phyloP scores from a whole-genome alignment of 306 rosid genomes.

The Vachellia collinsii region DNA sequence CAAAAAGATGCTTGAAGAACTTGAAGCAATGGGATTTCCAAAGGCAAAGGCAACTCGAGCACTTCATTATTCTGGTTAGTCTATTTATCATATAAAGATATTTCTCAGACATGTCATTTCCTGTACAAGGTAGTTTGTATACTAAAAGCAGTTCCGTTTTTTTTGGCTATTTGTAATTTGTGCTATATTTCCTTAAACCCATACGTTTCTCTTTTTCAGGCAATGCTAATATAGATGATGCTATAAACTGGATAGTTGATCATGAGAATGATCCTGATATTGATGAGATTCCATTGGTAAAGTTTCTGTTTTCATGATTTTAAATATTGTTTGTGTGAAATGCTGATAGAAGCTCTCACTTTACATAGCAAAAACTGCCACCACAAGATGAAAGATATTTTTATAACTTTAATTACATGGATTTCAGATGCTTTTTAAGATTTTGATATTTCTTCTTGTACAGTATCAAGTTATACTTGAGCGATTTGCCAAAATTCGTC shows the following conservation, averaged over 20 bases:
- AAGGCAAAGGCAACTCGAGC: slow-evolving; percentile 57
- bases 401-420: not conserved
- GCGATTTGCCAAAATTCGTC: not conserved
- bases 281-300: slow-evolving; percentile 77
- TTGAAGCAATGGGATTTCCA: slow-evolving; percentile 72
- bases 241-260: slow-evolving; percentile 71
- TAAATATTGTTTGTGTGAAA: not conserved
- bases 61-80: slow-evolving; percentile 69
- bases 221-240: slow-evolving; percentile 60
- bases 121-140: not conserved
- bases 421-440: not conserved
- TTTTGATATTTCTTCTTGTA: not conserved
- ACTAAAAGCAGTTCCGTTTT: not conserved
- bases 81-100: slow-evolving; percentile 7
- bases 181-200: slow-evolving; percentile 6
- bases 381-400: too few relatives aligned
- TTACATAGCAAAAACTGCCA: not conserved
- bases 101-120: not conserved
- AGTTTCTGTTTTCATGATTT: slow-evolving; percentile 17
- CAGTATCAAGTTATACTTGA: not conserved
- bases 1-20: slow-evolving; percentile 53
- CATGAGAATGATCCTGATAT: slow-evolving; percentile 75
- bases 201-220: slow-evolving; percentile 48
- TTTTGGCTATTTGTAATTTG: not conserved
- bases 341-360: not conserved